phyloP scores from a whole-genome alignment of 2,329 filamentous ascomycete genomes.

The Chaetomium globosum region DNA sequence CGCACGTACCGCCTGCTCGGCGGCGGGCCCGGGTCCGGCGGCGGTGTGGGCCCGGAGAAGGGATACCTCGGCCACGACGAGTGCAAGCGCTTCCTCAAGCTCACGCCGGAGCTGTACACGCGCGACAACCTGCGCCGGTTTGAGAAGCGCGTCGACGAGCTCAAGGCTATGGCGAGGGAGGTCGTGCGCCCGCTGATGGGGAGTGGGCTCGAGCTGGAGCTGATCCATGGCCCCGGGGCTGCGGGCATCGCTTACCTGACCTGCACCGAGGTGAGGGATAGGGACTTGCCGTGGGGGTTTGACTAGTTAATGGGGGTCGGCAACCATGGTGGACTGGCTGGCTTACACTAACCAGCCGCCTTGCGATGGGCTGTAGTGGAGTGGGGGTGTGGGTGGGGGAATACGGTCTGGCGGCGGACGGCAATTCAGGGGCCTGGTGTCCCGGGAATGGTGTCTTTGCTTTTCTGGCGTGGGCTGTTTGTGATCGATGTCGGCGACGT shows the following conservation, averaged over 20 bases:
- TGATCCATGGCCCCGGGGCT: constrained; percentile 49
- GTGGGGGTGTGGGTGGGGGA: background rate
- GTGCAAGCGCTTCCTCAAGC: constrained; percentile 85
- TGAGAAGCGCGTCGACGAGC: constrained; percentile 83
- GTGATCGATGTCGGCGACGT: background rate
- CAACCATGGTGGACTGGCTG: background rate
- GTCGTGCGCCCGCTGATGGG: constrained; percentile 83
- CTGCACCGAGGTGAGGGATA: constrained; percentile 52
- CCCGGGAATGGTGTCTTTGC: constrained; percentile 1
- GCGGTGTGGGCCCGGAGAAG: constrained; percentile 11
- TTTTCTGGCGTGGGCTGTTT: background rate
- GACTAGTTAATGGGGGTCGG: constrained; percentile 32
- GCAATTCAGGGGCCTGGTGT: constrained; percentile 21
- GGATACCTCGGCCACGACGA: constrained; percentile 82
- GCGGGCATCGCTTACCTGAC: constrained; percentile 55
- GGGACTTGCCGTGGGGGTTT: constrained; percentile 56
- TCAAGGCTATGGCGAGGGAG: constrained; percentile 81
- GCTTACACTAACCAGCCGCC: background rate
- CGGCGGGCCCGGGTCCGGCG: constrained; percentile 33
- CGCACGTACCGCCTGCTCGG: constrained; percentile 79
- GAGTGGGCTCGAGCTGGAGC: constrained; percentile 79
- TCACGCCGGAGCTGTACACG: constrained; percentile 78
- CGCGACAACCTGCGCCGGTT: constrained; percentile 84
- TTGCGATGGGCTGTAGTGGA: background rate
- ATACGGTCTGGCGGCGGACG: no score